phyloP scores from a whole-genome alignment of 257 asterid genomes.

The Fraxinus anomala region DNA sequence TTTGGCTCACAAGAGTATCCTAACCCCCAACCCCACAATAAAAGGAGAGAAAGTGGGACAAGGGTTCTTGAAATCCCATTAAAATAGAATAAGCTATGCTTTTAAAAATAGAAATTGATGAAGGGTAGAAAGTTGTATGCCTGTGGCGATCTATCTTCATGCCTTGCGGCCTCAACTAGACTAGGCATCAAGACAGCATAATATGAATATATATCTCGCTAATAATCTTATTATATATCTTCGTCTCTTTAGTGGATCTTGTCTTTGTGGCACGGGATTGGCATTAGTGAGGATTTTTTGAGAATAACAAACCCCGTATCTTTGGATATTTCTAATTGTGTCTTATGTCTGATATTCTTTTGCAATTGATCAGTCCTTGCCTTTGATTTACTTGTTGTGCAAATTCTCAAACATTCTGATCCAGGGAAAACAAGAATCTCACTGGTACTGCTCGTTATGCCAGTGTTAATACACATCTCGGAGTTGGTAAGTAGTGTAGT shows the following conservation, averaged over 20 bases:
- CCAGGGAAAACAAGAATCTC: slow-evolving; percentile 64
- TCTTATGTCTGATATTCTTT: background rate
- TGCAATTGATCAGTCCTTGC: slow-evolving; percentile 7
- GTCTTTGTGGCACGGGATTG: slow-evolving; percentile 9
- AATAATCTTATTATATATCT: background rate
- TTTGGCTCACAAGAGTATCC: background rate
- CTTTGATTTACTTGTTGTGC: slow-evolving; percentile 23
- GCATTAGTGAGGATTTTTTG: slow-evolving; percentile 3
- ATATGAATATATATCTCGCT: background rate
- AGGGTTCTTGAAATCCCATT: background rate
- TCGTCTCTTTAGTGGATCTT: background rate
- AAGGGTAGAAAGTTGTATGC: slow-evolving; percentile 5
- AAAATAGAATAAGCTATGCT: background rate
- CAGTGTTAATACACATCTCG: slow-evolving; percentile 77
- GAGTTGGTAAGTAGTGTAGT: slow-evolving; percentile 67
- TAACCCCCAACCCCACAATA: background rate
- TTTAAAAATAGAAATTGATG: background rate
- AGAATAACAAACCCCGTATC: background rate
- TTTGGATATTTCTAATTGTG: background rate
- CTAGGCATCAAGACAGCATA: slow-evolving; percentile 2
- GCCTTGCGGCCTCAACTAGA: background rate
- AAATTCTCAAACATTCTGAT: slow-evolving; percentile 24
- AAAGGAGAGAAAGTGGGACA: background rate
- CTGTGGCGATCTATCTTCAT: background rate
- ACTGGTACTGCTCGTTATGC: slow-evolving; percentile 67